Base-by-base conservation (phyloP, 1,284 basidiomycete genomes). In the Fomitopsis schrenkii region DNA sequence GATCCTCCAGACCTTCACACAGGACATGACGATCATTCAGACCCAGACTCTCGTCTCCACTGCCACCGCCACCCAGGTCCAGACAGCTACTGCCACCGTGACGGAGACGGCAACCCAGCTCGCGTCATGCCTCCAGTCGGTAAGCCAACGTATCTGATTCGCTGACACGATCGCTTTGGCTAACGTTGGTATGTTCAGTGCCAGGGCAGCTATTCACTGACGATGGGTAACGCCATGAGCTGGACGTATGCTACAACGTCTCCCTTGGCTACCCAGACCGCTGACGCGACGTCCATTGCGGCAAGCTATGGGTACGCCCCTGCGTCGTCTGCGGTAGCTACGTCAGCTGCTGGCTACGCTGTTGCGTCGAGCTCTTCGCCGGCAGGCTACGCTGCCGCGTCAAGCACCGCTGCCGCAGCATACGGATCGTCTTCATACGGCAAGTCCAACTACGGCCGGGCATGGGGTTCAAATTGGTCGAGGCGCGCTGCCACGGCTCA, bases 191-290 rank as follows among this genome's bases (percentile, higher is more conserved):
- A 4, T 35, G 8, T 60, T 6, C 64, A 84, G 81, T 88, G 87
- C 80, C 85, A 86, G 77, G 82, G 79, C 44, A 70, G 71, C 62
- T 87, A 80, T 78, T 77, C 76, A 56, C 71, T 88, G 70, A 79
- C 70, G 14, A 62, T 74, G 17, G 84, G 84, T 26, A 87, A 83
- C 76, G 78, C 75, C 76, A 76, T 82, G 75, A 65, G 61, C 59
- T 76, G 75, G 67, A 83, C 83, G 14, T 86, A 86, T 66, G 77
- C 76, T 2, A 54, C 52, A 15, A 54, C 17, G 33, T 54, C 52
- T 19, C 33, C n/a, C 9, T 17, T 64, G 60, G 44, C 36, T 64
- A 30, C 42, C 63, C 58, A 61, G 26, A 69, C 67, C 17, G 58
- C 59, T 58, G 62, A 52, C 56, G 33, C 45, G 38, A 45, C 44